A percentile compares a stretch with the other conserved stretches of the same genome.
Conservation (phyloP, 1,284 basidiomycete genomes). For the Boletus semigastroideus region DNA sequence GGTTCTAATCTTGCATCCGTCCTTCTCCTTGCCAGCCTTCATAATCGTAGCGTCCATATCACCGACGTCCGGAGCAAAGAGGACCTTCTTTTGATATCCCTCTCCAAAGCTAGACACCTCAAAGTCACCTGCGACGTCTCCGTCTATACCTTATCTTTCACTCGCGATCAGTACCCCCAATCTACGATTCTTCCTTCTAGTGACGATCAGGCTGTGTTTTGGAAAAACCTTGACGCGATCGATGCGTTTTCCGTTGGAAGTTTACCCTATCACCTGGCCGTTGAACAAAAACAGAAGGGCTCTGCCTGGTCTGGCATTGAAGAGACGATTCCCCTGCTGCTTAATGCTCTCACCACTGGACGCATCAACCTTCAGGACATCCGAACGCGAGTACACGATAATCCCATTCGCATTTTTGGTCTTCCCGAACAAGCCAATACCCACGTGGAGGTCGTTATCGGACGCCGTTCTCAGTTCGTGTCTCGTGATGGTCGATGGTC, state of each 20-base stretch:
- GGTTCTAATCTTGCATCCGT: slow-evolving; percentile 93
- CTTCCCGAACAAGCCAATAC: slow-evolving; percentile 86
- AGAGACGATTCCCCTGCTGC: slow-evolving; percentile 85
- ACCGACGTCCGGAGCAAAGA: slow-evolving; percentile 90
- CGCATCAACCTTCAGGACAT: slow-evolving; percentile 86
- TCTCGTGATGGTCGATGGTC: slow-evolving; percentile 70
- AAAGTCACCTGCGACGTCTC: slow-evolving; percentile 97
- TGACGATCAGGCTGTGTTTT: slow-evolving; percentile 84
- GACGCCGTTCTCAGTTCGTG: slow-evolving; percentile 67
- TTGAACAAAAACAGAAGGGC: slow-evolving; percentile 63
- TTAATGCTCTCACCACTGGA: slow-evolving; percentile 84
- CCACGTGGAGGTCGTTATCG: slow-evolving; percentile 91
- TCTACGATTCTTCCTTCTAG: slow-evolving; percentile 70
- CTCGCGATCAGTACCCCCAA: slow-evolving; percentile 69
- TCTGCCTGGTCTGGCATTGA: slow-evolving; percentile 82
- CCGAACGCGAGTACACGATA: slow-evolving; percentile 80
- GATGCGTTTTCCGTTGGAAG: slow-evolving; percentile 92
- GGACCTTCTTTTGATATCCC: slow-evolving; percentile 87
- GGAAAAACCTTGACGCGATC: slow-evolving; percentile 83
- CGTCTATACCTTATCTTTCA: slow-evolving; percentile 92
- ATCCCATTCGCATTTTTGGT: slow-evolving; percentile 91
- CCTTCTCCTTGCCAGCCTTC: slow-evolving; percentile 88
- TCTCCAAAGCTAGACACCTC: slow-evolving; percentile 93
- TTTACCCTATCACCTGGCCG: slow-evolving; percentile 78
- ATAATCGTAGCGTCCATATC: slow-evolving; percentile 89